Percentiles rank a stretch among this genome's conserved stretches.
These are phyloP conservation scores for Ceratopteris richardii DNA, from an alignment of 75 land plant genomes.

Conservation along the genomic window DNA sequence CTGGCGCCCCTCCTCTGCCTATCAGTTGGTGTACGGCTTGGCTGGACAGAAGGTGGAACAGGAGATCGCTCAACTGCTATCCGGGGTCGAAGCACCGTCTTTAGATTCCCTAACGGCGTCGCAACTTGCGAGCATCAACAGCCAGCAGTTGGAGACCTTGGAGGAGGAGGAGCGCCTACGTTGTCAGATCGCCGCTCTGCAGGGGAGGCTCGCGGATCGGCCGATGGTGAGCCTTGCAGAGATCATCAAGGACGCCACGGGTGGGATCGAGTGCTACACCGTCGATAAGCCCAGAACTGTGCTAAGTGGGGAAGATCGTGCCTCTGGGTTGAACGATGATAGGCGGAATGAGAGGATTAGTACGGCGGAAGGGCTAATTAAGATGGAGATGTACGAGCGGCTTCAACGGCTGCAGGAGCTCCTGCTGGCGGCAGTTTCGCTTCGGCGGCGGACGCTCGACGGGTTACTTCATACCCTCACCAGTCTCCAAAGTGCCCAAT, in stretches of 20 bases:
- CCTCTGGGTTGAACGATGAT: not conserved
- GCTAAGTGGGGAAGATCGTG: not conserved
- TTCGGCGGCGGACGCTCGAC: conserved; percentile 1
- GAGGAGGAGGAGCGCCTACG: not conserved
- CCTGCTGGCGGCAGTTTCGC: conserved; percentile 4
- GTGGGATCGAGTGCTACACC: not conserved
- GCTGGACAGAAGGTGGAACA: conserved; percentile 13
- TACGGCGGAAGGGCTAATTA: not conserved
- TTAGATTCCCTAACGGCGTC: conserved; percentile 2
- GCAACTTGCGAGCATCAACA: conserved; percentile 2
- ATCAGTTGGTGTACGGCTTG: conserved; percentile 10
- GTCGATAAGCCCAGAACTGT: not conserved
- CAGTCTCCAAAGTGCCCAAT: not conserved
- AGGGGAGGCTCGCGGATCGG: conserved; percentile 5
- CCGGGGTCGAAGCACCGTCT: conserved; percentile 6
- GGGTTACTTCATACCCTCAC: not conserved
- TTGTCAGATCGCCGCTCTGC: not conserved
- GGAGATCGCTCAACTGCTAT: conserved; percentile 7
- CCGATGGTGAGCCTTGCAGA: conserved; percentile 2
- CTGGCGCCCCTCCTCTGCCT: conserved; percentile 27
- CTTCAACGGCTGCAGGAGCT: conserved; percentile 7
- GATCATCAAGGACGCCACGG: not conserved
- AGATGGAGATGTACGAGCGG: conserved; percentile 1
- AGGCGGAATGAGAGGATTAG: not conserved
- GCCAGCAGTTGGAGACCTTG: not conserved